Base-by-base conservation (phyloP, 495 filamentous ascomycete species). In the Hyaloscypha variabilis region DNA sequence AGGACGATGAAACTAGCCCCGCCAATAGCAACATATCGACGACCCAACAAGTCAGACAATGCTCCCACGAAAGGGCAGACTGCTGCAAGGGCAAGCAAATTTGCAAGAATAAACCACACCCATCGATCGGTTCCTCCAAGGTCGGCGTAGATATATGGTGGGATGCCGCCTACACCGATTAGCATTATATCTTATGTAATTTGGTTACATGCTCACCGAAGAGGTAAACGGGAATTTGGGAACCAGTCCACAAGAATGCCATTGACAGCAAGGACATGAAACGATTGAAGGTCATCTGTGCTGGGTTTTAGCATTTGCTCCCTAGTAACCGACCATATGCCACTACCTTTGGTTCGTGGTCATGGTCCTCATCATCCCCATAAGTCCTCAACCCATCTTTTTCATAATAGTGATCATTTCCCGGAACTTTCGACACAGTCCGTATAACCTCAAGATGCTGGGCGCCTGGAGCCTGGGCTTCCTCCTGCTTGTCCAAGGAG, bases 61-160 rank as follows among this genome's bases (percentile, higher is more conserved):
- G 84, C 85, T 5, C 89, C 89, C 26, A 91, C 89, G 63, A 92
- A 91, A 10, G 89, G 89, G 60, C 87, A 90, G 13, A 91, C 83
- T 54, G 83, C 86, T 3, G 89, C 88, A 2, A 89, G 81, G 49
- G 87, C 79, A 10, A 92, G 82, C 3, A 92, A 77, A 69, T 92
- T 87, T 21, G 83, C 87, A 2, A 90, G 78, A 46, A 90, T 83
- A 78, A 91, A 86, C 89, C 89, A 91, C n/a, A 89, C 79, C 85
- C 86, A 91, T 68, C 86, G 77, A 71, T 89, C 85, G 11, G 79
- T 71, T 52, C 89, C 89, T 24, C 88, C 89, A 67, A 92, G 84
- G 21, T 85, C 82, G 11, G 75, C 70, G 71, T 90, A 90, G 56
- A 92, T 88, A 71, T 85, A 82, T 0, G 87, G 87, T 31, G 85